A percentile compares a stretch with the other conserved stretches of the same genome.
Evolutionary conservation across 371 early-diverging fungal species (phyloP).

Genomic region (Apophysomyces sp.): DNA sequence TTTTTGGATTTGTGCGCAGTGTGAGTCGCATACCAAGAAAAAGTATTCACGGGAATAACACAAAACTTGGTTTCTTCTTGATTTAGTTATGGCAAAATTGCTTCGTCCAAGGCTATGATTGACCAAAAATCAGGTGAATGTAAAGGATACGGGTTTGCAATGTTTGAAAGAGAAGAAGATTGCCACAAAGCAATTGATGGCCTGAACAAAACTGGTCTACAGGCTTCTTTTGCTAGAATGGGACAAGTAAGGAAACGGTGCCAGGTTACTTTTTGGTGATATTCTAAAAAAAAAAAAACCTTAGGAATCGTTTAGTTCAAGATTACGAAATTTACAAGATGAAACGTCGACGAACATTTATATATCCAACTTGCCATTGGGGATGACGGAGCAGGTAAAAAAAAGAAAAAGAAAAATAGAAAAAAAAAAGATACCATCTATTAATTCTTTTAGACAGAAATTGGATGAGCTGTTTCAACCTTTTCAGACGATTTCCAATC

Average conservation of each 20-base stretch:
- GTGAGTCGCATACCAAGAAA: slow-evolving; percentile 23
- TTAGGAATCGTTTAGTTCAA: slow-evolving; percentile 78
- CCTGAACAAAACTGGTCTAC: slow-evolving; percentile 65
- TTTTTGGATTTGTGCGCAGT: slow-evolving; percentile 66
- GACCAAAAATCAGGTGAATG: slow-evolving; percentile 80
- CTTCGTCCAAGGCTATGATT: slow-evolving; percentile 84
- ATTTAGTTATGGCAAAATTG: slow-evolving; percentile 73
- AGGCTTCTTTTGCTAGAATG: slow-evolving; percentile 77
- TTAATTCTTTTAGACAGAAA: slow-evolving; percentile 33
- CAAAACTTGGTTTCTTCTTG: not conserved
- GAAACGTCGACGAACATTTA: slow-evolving; percentile 80
- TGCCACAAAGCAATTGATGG: slow-evolving; percentile 70
- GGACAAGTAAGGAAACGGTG: slow-evolving; percentile 34
- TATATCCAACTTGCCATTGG: slow-evolving; percentile 78
- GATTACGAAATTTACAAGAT: slow-evolving; percentile 76
- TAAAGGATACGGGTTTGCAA: slow-evolving; percentile 91
- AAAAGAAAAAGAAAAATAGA: not conserved
- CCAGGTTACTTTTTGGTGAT: not conserved
- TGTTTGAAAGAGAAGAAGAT: slow-evolving; percentile 75
- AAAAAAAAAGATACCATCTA: not conserved
- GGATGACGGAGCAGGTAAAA: slow-evolving; percentile 68
- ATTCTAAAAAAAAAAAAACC: not conserved
- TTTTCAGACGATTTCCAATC: slow-evolving; percentile 64
- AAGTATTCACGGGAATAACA: not conserved
- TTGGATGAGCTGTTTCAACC: slow-evolving; percentile 68